Evolutionary conservation across 106 monocot genomes (phyloP).

Genomic region (Platanthera zijinensis): DNA sequence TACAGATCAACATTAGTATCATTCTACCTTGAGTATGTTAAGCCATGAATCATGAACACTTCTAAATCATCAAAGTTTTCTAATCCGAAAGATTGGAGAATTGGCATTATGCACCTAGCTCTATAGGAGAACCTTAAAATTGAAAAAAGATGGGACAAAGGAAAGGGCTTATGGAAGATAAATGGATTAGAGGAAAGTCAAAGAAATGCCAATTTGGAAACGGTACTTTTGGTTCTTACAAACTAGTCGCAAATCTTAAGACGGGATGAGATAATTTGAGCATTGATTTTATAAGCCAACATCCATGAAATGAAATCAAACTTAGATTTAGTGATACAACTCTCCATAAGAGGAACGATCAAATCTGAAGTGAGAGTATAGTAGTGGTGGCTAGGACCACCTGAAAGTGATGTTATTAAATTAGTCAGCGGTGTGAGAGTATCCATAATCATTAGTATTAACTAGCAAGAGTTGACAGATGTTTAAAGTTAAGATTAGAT

Average conservation of each 20-base stretch:
- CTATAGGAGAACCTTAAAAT: background rate
- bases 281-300: background rate
- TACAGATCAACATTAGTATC: background rate
- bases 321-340: background rate
- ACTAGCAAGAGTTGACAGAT: background rate
- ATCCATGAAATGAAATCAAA: background rate
- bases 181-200: background rate
- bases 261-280: background rate
- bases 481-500: background rate
- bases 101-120: background rate
- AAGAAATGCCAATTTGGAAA: background rate
- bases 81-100: background rate
- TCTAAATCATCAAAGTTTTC: background rate
- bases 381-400: background rate
- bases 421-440: background rate
- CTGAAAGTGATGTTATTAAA: background rate
- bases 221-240: background rate
- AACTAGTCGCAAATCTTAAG: background rate
- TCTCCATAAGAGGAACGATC: background rate
- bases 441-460: background rate
- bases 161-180: background rate
- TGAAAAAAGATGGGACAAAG: background rate
- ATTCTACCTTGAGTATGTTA: background rate
- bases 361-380: background rate
- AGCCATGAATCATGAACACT: background rate